These are phyloP conservation scores for Xylaria sp. DNA, from an alignment of 2,329 filamentous ascomycete species.

Conservation along the genomic window DNA sequence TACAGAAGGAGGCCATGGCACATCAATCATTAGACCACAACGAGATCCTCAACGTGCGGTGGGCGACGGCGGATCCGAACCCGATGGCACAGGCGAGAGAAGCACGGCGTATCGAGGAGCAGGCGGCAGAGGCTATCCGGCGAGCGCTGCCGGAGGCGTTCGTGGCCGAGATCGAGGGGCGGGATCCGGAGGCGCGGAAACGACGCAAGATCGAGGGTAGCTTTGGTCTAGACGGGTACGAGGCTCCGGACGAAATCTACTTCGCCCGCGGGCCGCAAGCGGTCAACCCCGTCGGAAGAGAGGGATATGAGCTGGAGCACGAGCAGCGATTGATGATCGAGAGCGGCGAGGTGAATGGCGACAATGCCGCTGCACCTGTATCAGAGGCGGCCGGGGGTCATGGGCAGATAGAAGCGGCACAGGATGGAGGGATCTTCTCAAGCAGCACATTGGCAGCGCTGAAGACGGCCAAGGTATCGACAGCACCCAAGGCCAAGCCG, in stretches of 20 bases:
- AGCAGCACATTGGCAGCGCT: conserved; percentile 80
- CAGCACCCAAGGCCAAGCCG: conserved; percentile 58
- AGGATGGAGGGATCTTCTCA: conserved; percentile 72
- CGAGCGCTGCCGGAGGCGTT: conserved; percentile 87
- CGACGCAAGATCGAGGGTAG: conserved; percentile 85
- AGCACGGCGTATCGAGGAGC: conserved; percentile 85
- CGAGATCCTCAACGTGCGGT: conserved; percentile 92
- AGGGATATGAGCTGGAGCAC: conserved; percentile 66
- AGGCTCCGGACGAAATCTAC: conserved; percentile 92
- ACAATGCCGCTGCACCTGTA: conserved; percentile 43
- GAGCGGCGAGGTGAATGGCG: conserved; percentile 52
- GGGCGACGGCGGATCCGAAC: conserved; percentile 96
- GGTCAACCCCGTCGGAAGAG: conserved; percentile 60
- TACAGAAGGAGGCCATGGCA: conserved; percentile 83
- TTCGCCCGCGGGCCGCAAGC: conserved; percentile 78
- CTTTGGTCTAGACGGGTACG: conserved; percentile 88
- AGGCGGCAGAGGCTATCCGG: conserved; percentile 91
- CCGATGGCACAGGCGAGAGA: conserved; percentile 93
- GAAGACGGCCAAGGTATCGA: conserved; percentile 58
- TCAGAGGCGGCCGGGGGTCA: conserved; percentile 44
- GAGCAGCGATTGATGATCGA: conserved; percentile 63
- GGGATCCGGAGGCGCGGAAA: conserved; percentile 84
- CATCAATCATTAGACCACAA: conserved; percentile 90
- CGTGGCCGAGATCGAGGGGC: conserved; percentile 90
- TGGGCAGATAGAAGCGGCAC: conserved; percentile 39